phyloP scores from a whole-genome alignment of 345 rosid species.

The Ricinus communis region DNA sequence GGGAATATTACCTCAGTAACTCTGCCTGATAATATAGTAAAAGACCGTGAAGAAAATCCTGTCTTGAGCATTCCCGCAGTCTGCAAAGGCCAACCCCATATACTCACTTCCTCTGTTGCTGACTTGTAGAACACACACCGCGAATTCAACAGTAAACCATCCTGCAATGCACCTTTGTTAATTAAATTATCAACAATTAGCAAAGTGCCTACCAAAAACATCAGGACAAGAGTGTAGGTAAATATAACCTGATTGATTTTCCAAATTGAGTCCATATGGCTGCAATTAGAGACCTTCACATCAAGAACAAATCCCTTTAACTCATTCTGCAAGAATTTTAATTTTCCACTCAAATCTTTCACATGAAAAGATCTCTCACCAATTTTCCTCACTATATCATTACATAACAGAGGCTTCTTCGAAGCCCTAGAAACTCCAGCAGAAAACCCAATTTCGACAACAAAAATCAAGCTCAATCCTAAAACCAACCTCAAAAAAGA shows the following conservation, averaged over 20 bases:
- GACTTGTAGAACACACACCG: slow-evolving; percentile 72
- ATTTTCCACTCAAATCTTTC: slow-evolving; percentile 37
- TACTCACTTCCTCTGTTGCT: slow-evolving; percentile 65
- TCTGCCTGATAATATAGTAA: slow-evolving; percentile 71
- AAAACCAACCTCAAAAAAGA: slow-evolving; percentile 28
- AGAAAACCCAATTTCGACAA: slow-evolving; percentile 49
- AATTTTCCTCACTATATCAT: slow-evolving; percentile 41
- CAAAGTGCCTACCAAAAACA: background rate
- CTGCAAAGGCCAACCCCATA: slow-evolving; percentile 99
- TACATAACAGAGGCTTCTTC: slow-evolving; percentile 46
- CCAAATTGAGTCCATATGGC: slow-evolving; percentile 55
- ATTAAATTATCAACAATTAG: background rate
- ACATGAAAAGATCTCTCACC: slow-evolving; percentile 48
- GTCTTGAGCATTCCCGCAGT: slow-evolving; percentile 65
- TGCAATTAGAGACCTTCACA: slow-evolving; percentile 50
- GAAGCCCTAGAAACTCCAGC: slow-evolving; percentile 35
- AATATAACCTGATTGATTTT: slow-evolving; percentile 54
- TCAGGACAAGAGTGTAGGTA: background rate
- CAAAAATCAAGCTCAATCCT: slow-evolving; percentile 41
- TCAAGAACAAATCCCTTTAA: slow-evolving; percentile 34
- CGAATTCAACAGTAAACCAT: slow-evolving; percentile 56
- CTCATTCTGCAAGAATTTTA: slow-evolving; percentile 53
- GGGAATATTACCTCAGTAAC: slow-evolving; percentile 58
- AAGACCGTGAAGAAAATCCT: slow-evolving; percentile 52
- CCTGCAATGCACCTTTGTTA: slow-evolving; percentile 30